A percentile compares a stretch with the other conserved stretches of the same genome.
Conservation (phyloP, 2,329 filamentous ascomycete species). For the Dactylellina leptospora region DNA sequence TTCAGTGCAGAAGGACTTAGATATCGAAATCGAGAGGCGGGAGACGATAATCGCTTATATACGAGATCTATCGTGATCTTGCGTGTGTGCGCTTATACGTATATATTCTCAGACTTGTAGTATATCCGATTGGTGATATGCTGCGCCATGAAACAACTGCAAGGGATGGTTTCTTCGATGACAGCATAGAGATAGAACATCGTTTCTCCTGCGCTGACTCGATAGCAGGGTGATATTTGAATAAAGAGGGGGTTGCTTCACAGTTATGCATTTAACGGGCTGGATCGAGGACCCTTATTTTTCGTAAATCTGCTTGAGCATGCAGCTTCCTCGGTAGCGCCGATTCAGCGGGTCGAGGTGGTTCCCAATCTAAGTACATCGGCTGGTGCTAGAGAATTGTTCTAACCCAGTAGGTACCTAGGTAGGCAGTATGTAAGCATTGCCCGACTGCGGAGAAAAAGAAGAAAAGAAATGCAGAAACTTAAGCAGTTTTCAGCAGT, state of each 20-base stretch:
- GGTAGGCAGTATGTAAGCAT: constrained; percentile 22
- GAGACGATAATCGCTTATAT: no score
- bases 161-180: constrained; percentile 40
- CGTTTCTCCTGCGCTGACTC: constrained; percentile 19
- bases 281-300: constrained; percentile 26
- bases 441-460: constrained; percentile 4
- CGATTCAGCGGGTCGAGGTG: constrained; percentile 40
- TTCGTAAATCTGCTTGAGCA: constrained; percentile 20
- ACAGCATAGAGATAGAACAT: constrained; percentile 50
- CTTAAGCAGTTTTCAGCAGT: no score
- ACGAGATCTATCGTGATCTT: no score
- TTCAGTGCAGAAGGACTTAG: no score
- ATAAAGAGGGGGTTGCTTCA: constrained; percentile 26
- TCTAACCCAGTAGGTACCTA: constrained; percentile 37
- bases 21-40: no score
- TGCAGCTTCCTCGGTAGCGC: constrained; percentile 49
- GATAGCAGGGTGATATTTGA: constrained; percentile 22
- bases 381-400: constrained; percentile 24
- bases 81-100: no score
- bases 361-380: constrained; percentile 33
- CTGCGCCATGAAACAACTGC: constrained; percentile 35
- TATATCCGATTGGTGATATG: constrained; percentile 9
- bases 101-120: constrained; percentile 16
- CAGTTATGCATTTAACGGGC: constrained; percentile 46
- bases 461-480: constrained; percentile 43